Evolutionary conservation across 2,329 filamentous ascomycete species (phyloP).

Genomic region (Tolypocladium endophyticum): DNA sequence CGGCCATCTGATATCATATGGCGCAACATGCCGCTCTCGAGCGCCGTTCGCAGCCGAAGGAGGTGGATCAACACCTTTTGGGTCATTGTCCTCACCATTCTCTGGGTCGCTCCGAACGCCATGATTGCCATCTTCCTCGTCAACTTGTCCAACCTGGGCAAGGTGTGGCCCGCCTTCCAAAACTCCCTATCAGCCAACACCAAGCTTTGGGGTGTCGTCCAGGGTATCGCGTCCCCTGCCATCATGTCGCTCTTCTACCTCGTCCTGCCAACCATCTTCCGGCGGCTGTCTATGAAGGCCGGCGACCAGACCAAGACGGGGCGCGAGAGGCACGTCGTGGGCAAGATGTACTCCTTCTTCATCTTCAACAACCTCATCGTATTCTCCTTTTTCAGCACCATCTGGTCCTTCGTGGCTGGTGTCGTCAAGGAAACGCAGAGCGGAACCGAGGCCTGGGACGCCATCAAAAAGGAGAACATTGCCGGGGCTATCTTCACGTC

Average conservation of each 20-base stretch:
- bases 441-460: slow-evolving; percentile 54
- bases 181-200: slow-evolving; percentile 50
- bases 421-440: slow-evolving; percentile 50
- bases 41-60: slow-evolving; percentile 58
- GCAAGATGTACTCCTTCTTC: slow-evolving; percentile 90
- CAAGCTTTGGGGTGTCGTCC: slow-evolving; percentile 72
- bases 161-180: slow-evolving; percentile 69
- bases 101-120: slow-evolving; percentile 89
- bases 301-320: slow-evolving; percentile 90
- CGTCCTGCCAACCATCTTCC: slow-evolving; percentile 81
- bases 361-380: slow-evolving; percentile 94
- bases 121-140: slow-evolving; percentile 90
- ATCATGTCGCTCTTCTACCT: slow-evolving; percentile 82
- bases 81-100: slow-evolving; percentile 66
- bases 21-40: slow-evolving; percentile 75
- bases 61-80: slow-evolving; percentile 74
- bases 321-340: slow-evolving; percentile 81
- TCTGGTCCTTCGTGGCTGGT: slow-evolving; percentile 62
- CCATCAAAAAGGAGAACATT: slow-evolving; percentile 54
- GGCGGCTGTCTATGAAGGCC: slow-evolving; percentile 68
- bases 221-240: slow-evolving; percentile 84
- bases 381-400: slow-evolving; percentile 81
- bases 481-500: slow-evolving; percentile 57
- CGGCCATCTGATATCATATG: slow-evolving; percentile 89
- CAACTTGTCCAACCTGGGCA: slow-evolving; percentile 70